Conservation (phyloP, 176 grass and related monocot species). For the Luzula sylvatica region DNA sequence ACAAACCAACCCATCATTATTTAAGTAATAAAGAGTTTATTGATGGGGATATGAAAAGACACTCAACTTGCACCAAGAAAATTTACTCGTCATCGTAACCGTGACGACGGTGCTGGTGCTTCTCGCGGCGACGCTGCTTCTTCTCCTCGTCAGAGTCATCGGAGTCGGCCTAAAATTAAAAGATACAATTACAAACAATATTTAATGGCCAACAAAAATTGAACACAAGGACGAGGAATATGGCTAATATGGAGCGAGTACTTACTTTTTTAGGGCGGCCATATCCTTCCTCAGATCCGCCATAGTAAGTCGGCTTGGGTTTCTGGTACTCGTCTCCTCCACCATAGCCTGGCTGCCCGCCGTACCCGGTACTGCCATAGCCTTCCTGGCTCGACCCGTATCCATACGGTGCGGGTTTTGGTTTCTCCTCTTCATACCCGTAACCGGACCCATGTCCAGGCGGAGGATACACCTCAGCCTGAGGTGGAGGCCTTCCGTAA, state of each 20-base stretch:
- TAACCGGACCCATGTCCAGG: conserved; percentile 27
- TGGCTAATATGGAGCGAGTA: neutral
- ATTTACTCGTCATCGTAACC: conserved; percentile 37
- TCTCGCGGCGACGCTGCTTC: conserved; percentile 34
- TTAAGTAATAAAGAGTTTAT: conserved; percentile 9
- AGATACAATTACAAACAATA: neutral
- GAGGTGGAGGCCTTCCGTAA: conserved; percentile 9
- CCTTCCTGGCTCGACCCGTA: conserved; percentile 28
- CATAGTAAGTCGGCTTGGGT: conserved; percentile 29
- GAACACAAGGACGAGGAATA: neutral
- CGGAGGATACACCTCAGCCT: no score
- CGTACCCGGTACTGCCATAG: conserved; percentile 21
- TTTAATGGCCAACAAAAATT: neutral
- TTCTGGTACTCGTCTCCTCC: conserved; percentile 29
- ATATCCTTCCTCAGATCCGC: conserved; percentile 25
- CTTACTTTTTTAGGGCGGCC: conserved; percentile 55
- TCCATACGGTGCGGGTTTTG: conserved; percentile 18
- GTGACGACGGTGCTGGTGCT: conserved; percentile 37
- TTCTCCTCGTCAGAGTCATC: conserved; percentile 51
- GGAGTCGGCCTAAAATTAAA: conserved; percentile 21
- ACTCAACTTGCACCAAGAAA: neutral
- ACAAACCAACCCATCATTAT: conserved; percentile 41
- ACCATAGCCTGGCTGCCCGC: conserved; percentile 29
- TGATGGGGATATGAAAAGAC: neutral
- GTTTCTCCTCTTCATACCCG: conserved; percentile 38